Percentiles rank a stretch among this genome's conserved stretches.
Evolutionary conservation across 2,329 filamentous ascomycete species (phyloP).

Genomic region (Macrophomina tecta): DNA sequence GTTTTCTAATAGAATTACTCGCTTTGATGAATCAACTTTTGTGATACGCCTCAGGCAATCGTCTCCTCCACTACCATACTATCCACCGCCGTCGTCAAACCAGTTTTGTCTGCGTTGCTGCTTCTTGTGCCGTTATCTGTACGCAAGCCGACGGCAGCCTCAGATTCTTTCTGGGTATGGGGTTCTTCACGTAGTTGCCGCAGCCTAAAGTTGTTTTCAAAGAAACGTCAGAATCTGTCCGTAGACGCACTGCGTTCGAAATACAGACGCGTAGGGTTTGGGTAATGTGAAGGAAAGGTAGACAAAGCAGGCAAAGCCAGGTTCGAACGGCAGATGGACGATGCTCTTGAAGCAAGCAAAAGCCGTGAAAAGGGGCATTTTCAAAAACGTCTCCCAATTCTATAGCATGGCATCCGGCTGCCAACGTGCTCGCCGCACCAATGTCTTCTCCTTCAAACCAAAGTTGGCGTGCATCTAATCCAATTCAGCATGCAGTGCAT

Average conservation of each 20-base stretch:
- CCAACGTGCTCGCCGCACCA: background rate
- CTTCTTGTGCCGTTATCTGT: slow-evolving; percentile 68
- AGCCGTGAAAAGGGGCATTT: background rate
- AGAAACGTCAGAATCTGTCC: slow-evolving; percentile 8
- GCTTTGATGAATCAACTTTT: background rate
- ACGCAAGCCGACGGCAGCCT: slow-evolving; percentile 75
- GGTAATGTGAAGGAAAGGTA: too few relatives aligned
- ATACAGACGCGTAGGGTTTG: too few relatives aligned
- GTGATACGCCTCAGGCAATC: slow-evolving; percentile 16
- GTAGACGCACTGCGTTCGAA: too few relatives aligned
- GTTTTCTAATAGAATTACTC: slow-evolving; percentile 7
- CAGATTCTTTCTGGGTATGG: slow-evolving; percentile 84
- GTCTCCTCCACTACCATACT: slow-evolving; percentile 26
- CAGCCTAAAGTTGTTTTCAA: slow-evolving; percentile 60
- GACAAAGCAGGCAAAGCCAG: too few relatives aligned
- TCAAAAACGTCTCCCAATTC: background rate
- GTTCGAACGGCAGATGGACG: too few relatives aligned
- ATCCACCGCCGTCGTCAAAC: slow-evolving; percentile 20
- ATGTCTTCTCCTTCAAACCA: background rate
- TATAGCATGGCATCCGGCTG: background rate
- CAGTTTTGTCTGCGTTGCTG: slow-evolving; percentile 32
- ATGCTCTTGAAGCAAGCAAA: too few relatives aligned
- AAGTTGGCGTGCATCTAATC: too few relatives aligned
- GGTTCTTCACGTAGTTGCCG: slow-evolving; percentile 83
- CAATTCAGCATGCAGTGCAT: background rate